Conservation (phyloP, 495 filamentous ascomycete species). For the Podospora pseudoanserina region DNA sequence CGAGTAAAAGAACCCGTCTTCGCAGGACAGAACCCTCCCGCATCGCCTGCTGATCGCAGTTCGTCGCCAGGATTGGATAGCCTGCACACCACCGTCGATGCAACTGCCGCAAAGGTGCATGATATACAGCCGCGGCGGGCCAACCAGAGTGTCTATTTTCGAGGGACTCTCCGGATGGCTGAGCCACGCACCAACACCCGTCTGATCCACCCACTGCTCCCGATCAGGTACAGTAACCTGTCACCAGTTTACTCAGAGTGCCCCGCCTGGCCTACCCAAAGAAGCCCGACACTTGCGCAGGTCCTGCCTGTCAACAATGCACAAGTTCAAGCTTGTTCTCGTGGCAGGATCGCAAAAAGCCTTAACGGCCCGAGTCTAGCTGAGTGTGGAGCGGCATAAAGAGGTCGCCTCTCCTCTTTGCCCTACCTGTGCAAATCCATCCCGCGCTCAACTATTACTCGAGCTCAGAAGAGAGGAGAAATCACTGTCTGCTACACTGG, state of each 20-base stretch:
- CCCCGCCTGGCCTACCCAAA: not conserved
- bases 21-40: not conserved
- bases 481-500: too few relatives aligned
- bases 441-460: too few relatives aligned
- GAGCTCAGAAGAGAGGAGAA: too few relatives aligned
- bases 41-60: slow-evolving; percentile 3
- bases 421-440: not conserved
- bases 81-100: slow-evolving; percentile 18
- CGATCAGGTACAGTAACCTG: slow-evolving; percentile 12
- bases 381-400: not conserved
- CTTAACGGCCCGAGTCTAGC: not conserved
- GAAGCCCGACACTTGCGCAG: not conserved
- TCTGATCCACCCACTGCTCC: slow-evolving; percentile 4
- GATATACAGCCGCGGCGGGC: slow-evolving; percentile 12
- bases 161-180: slow-evolving; percentile 18
- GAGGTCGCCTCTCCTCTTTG: not conserved
- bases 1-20: not conserved
- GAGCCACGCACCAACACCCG: slow-evolving; percentile 22
- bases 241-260: not conserved
- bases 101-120: slow-evolving; percentile 27
- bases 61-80: not conserved
- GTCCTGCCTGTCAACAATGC: not conserved
- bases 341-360: not conserved
- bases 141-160: slow-evolving; percentile 18
- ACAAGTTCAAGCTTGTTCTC: not conserved